Evolutionary conservation across 2,329 filamentous ascomycete genomes (phyloP).

Genomic region (Penicillium sp.): DNA sequence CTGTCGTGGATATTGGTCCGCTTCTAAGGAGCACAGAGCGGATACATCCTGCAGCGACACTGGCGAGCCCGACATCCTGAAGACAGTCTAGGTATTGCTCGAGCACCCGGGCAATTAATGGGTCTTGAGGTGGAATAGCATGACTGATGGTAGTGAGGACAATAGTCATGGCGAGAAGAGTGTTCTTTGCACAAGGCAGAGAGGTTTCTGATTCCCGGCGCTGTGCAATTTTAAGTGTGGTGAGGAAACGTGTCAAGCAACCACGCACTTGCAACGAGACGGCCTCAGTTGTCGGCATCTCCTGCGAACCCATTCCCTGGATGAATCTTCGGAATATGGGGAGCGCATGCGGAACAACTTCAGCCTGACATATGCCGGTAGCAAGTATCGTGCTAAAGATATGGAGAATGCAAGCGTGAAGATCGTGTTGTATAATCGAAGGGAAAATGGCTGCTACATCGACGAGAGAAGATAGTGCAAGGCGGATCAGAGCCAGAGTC

Average conservation of each 20-base stretch:
- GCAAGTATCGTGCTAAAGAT: conserved; percentile 92
- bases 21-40: conserved; percentile 73
- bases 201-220: conserved; percentile 63
- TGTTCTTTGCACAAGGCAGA: conserved; percentile 87
- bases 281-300: conserved; percentile 35
- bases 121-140: conserved; percentile 69
- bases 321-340: conserved; percentile 92
- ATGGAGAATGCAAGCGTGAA: conserved; percentile 94
- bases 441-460: conserved; percentile 96
- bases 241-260: conserved; percentile 75
- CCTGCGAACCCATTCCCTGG: conserved; percentile 59
- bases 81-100: conserved; percentile 83
- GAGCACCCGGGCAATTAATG: conserved; percentile 69
- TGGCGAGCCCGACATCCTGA: conserved; percentile 57
- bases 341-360: conserved; percentile 83
- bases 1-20: conserved; percentile 57
- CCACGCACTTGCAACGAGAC: conserved; percentile 71
- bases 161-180: conserved; percentile 80
- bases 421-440: conserved; percentile 89
- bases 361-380: conserved; percentile 79
- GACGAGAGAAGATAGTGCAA: conserved; percentile 80
- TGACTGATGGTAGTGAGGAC: conserved; percentile 78
- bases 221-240: conserved; percentile 56
- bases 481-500: conserved; percentile 72
- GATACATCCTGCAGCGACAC: conserved; percentile 85